A percentile compares a stretch with the other conserved stretches of the same genome.
Evolutionary conservation across 2,329 filamentous ascomycete genomes (phyloP).

Genomic region (Fusarium sp.): DNA sequence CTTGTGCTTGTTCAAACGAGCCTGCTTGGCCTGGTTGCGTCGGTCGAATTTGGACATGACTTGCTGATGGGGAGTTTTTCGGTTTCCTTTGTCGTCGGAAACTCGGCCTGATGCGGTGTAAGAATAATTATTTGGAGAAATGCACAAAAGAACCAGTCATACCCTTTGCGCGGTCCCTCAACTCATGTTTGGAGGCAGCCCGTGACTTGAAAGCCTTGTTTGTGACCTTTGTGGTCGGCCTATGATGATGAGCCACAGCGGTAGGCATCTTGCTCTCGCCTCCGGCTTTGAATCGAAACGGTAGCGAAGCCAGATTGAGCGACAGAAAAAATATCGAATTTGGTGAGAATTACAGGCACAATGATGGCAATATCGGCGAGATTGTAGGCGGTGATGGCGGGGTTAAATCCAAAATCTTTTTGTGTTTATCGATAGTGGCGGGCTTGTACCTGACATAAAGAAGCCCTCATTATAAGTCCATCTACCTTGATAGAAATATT

Average conservation of each 20-base stretch:
- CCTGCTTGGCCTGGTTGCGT: conserved; percentile 93
- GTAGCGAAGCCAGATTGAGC: conserved; percentile 73
- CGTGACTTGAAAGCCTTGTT: conserved; percentile 94
- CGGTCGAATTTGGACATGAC: conserved; percentile 98
- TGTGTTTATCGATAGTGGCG: conserved; percentile 52
- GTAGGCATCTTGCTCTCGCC: conserved; percentile 79
- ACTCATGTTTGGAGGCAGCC: conserved; percentile 86
- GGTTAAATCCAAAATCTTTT: conserved; percentile 55
- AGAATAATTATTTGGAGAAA: background rate
- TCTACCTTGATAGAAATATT: background rate
- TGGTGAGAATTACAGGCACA: conserved; percentile 20
- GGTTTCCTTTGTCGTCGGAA: conserved; percentile 74
- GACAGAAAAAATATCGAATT: conserved; percentile 16
- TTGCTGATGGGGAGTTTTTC: conserved; percentile 94
- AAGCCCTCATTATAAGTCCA: background rate
- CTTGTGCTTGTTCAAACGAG: conserved; percentile 82
- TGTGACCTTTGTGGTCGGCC: conserved; percentile 87
- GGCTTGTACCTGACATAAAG: conserved; percentile 5
- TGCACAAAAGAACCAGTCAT: conserved; percentile 17
- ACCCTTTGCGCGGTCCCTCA: conserved; percentile 91
- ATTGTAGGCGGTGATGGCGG: conserved; percentile 49
- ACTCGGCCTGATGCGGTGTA: conserved; percentile 73
- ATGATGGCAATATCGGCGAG: conserved; percentile 46
- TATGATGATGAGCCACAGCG: conserved; percentile 81
- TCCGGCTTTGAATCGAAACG: conserved; percentile 89